Evolutionary conservation across 345 rosid species (phyloP).

Genomic region (Moringa oleifera): DNA sequence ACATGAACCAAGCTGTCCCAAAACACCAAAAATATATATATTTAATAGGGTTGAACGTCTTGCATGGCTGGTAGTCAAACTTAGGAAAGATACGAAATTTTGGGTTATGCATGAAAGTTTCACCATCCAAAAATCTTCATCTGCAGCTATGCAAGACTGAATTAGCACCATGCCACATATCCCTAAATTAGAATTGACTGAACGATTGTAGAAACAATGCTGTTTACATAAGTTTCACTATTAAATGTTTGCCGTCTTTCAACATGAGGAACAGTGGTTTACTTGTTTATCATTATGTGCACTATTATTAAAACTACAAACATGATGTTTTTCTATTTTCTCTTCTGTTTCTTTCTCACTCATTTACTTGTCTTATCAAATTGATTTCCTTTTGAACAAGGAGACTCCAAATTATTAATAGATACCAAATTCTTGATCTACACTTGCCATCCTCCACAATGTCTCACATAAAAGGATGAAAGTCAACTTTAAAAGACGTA

Average conservation of each 20-base stretch:
- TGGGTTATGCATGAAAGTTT: no score
- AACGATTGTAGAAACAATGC: not conserved
- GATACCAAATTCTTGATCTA: not conserved
- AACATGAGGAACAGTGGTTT: not conserved
- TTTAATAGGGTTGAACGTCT: not conserved
- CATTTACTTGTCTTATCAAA: not conserved
- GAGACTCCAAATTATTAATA: not conserved
- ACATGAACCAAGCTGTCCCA: slow-evolving; percentile 40
- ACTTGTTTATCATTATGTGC: not conserved
- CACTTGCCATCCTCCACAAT: not conserved
- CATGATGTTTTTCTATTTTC: no score
- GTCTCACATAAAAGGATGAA: no score
- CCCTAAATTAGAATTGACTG: no score
- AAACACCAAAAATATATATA: not conserved
- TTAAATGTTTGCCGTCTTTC: no score
- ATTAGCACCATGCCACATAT: no score
- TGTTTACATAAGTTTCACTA: not conserved
- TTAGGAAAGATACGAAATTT: slow-evolving; percentile 1
- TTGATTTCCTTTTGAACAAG: no score
- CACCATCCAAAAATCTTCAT: no score
- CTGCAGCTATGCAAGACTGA: no score
- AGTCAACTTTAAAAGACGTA: not conserved
- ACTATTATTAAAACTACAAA: not conserved
- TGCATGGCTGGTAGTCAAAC: not conserved
- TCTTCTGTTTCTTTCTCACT: no score